A percentile compares a stretch with the other conserved stretches of the same genome.
Conservation (phyloP, 768 basidiomycete genomes). For the Phanerochaete sordida region DNA sequence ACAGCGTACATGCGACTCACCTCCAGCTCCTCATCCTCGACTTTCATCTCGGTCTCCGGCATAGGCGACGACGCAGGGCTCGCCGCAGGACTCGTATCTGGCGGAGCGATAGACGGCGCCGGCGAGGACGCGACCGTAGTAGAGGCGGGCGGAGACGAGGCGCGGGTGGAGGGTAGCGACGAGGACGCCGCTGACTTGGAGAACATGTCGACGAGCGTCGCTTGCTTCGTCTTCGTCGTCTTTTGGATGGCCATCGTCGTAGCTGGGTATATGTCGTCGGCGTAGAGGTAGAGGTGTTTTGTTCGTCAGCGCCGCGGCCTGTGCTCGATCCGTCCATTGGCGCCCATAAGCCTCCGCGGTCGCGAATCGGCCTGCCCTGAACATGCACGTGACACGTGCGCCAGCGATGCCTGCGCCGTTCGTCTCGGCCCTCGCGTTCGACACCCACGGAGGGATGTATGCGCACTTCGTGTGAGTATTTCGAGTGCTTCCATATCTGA, state of each 20-base stretch:
- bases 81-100: background rate
- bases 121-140: constrained; percentile 5
- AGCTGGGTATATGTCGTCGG: background rate
- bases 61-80: constrained; percentile 4
- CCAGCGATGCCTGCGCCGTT: no score
- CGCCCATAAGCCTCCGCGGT: background rate
- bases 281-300: background rate
- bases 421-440: no score
- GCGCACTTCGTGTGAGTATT: no score
- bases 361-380: constrained; percentile 5
- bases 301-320: background rate
- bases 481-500: no score
- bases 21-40: background rate
- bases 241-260: background rate
- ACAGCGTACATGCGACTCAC: background rate
- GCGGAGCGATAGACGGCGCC: background rate
- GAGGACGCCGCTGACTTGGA: background rate
- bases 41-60: background rate
- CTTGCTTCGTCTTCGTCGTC: background rate
- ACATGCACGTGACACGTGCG: background rate
- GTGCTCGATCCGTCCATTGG: background rate
- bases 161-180: background rate
- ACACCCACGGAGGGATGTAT: no score
- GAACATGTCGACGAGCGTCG: background rate
- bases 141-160: constrained; percentile 3